Percentiles rank a stretch among this genome's conserved stretches.
phyloP scores from a whole-genome alignment of 1,139 yeast genomes.

The Candida sp. region DNA sequence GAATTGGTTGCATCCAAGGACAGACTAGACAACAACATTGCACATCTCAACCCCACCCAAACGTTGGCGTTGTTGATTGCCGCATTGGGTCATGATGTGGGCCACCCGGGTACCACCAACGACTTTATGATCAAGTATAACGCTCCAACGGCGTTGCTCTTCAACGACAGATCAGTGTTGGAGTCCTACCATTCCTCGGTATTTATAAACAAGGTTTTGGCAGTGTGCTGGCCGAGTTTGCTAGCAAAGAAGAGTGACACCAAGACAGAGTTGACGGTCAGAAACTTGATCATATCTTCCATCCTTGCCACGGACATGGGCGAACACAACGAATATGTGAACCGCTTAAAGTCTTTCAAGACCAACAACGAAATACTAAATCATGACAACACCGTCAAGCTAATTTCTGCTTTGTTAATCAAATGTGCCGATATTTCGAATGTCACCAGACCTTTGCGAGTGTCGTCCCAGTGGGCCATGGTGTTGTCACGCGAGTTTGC shows the following conservation, averaged over 20 bases:
- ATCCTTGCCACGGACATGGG: slow-evolving; percentile 97
- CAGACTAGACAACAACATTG: slow-evolving; percentile 9
- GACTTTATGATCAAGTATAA: slow-evolving; percentile 63
- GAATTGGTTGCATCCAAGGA: slow-evolving; percentile 4
- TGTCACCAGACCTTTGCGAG: slow-evolving; percentile 78
- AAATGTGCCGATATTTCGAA: slow-evolving; percentile 97
- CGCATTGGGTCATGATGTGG: slow-evolving; percentile 94
- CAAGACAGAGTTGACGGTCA: slow-evolving; percentile 22
- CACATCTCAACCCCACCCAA: slow-evolving; percentile 47
- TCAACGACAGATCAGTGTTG: slow-evolving; percentile 70
- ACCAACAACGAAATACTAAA: slow-evolving; percentile 15
- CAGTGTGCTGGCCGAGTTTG: slow-evolving; percentile 66
- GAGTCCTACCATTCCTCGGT: slow-evolving; percentile 87
- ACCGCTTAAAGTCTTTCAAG: slow-evolving; percentile 39
- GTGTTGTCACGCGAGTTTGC: slow-evolving; percentile 77
- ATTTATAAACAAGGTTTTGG: slow-evolving; percentile 60
- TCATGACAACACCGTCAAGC: slow-evolving; percentile 35
- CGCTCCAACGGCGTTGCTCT: slow-evolving; percentile 70
- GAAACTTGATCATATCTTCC: slow-evolving; percentile 42
- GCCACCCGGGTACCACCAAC: slow-evolving; percentile 96
- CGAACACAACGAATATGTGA: slow-evolving; percentile 77
- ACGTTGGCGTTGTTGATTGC: slow-evolving; percentile 70
- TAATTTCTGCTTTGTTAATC: slow-evolving; percentile 70
- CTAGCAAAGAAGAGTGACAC: slow-evolving; percentile 26
- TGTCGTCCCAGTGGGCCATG: slow-evolving; percentile 88